These are phyloP conservation scores for Plenodomus tracheiphilus DNA, from an alignment of 2,329 filamentous ascomycete species.

Conservation along the genomic window DNA sequence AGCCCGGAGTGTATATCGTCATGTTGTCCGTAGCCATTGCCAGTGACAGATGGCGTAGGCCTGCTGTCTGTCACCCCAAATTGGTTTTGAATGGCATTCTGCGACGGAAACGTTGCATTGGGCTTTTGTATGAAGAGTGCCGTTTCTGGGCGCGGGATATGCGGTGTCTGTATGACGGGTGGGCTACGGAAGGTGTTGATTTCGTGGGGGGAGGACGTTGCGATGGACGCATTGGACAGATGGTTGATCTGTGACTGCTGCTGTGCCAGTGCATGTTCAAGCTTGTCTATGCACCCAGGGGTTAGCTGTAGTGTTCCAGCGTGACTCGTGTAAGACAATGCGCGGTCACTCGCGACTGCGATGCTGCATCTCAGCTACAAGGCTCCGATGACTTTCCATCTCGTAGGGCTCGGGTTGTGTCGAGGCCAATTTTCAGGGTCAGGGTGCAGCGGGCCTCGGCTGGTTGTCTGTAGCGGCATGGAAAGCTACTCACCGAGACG, in stretches of 20 bases:
- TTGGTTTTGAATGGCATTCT: slow-evolving; percentile 35
- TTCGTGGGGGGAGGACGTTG: slow-evolving; percentile 36
- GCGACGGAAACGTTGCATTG: slow-evolving; percentile 37
- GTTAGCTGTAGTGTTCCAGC: slow-evolving; percentile 5
- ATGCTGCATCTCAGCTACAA: too few species aligned
- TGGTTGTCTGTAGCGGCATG: not conserved
- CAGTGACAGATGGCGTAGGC: slow-evolving; percentile 24
- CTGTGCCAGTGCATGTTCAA: slow-evolving; percentile 49
- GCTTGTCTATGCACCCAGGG: slow-evolving; percentile 44
- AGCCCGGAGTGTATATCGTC: slow-evolving; percentile 31
- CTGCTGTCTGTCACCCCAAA: slow-evolving; percentile 42
- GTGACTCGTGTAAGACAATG: not conserved
- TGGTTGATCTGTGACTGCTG: slow-evolving; percentile 54
- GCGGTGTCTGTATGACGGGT: slow-evolving; percentile 44
- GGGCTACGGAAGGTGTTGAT: slow-evolving; percentile 40
- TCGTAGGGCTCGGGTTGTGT: not conserved
- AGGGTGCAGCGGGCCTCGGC: slow-evolving; percentile 8
- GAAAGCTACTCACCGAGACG: slow-evolving; percentile 53
- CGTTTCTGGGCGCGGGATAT: slow-evolving; percentile 49
- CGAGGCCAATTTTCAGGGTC: not conserved
- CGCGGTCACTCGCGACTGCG: not conserved
- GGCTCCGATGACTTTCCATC: not conserved
- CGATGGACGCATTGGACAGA: slow-evolving; percentile 38
- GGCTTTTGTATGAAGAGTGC: slow-evolving; percentile 53
- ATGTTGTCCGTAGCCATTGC: slow-evolving; percentile 33